Evolutionary conservation across 2,329 filamentous ascomycete species (phyloP).

Genomic region (Polytolypa hystricis): DNA sequence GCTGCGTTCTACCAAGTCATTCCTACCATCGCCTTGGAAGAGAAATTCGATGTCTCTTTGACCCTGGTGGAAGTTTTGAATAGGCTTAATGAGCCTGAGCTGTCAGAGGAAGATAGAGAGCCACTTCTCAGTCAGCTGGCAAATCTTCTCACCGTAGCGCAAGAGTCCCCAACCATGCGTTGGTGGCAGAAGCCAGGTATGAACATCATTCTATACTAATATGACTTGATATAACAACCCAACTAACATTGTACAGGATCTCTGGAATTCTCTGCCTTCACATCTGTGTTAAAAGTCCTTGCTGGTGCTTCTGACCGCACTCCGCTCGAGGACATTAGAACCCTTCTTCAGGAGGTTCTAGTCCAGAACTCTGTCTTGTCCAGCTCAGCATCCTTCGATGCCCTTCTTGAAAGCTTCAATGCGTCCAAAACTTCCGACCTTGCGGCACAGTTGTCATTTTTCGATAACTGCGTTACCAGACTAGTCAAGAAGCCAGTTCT

Average conservation of each 20-base stretch:
- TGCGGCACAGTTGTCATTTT: slow-evolving; percentile 50
- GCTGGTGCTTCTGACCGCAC: slow-evolving; percentile 20
- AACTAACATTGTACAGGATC: slow-evolving; percentile 15
- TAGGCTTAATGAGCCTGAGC: slow-evolving; percentile 40
- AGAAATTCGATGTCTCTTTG: slow-evolving; percentile 79
- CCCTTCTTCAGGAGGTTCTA: slow-evolving; percentile 25
- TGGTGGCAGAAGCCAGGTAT: slow-evolving; percentile 69
- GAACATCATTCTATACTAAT: slow-evolving; percentile 13
- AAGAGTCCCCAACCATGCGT: slow-evolving; percentile 69
- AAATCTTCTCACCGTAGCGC: slow-evolving; percentile 69
- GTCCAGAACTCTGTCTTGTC: slow-evolving; percentile 28
- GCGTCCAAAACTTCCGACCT: slow-evolving; percentile 21
- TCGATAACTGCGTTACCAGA: slow-evolving; percentile 73
- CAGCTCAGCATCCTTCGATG: slow-evolving; percentile 23
- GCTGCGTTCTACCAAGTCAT: slow-evolving; percentile 75
- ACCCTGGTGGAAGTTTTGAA: slow-evolving; percentile 59
- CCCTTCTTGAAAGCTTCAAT: slow-evolving; percentile 28
- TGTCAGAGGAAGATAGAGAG: slow-evolving; percentile 40
- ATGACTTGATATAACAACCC: slow-evolving; percentile 5
- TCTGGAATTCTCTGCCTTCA: slow-evolving; percentile 33
- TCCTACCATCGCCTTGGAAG: slow-evolving; percentile 66
- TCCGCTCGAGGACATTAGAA: slow-evolving; percentile 24
- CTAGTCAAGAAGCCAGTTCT: slow-evolving; percentile 71
- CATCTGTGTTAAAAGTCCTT: slow-evolving; percentile 30
- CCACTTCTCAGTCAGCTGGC: slow-evolving; percentile 64